Conservation (phyloP, 495 filamentous ascomycete genomes). For the Penicillium parvum region DNA sequence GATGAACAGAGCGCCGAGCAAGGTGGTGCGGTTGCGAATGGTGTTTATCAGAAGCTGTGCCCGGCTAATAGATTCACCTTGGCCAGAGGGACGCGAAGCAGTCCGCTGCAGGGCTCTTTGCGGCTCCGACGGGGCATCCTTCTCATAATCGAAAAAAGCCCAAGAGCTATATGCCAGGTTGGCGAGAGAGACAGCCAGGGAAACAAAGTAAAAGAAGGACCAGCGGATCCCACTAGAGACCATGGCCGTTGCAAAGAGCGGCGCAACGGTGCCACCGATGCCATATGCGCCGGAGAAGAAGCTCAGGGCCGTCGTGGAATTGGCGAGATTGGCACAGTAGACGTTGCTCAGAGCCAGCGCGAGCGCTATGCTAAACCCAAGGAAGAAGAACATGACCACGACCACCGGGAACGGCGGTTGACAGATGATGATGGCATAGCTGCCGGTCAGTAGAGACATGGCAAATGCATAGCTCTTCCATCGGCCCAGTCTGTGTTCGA, state of each 20-base stretch:
- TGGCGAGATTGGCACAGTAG: conserved; percentile 65
- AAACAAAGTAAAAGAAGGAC: conserved; percentile 30
- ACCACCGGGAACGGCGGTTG: conserved; percentile 66
- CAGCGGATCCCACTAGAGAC: conserved; percentile 31
- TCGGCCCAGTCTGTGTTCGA: conserved; percentile 55
- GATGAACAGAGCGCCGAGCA: conserved; percentile 71
- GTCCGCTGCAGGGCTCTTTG: conserved; percentile 32
- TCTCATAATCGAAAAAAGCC: conserved; percentile 53
- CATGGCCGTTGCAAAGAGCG: conserved; percentile 65
- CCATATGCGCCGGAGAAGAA: conserved; percentile 67
- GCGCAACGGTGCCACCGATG: conserved; percentile 63
- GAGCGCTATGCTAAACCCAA: conserved; percentile 63
- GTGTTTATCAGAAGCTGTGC: conserved; percentile 50
- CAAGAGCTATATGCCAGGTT: conserved; percentile 48
- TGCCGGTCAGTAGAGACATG: conserved; percentile 44
- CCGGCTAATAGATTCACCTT: conserved; percentile 60
- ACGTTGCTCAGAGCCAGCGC: conserved; percentile 70
- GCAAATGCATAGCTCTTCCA: conserved; percentile 56
- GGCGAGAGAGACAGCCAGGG: conserved; percentile 36
- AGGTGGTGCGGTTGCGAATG: conserved; percentile 55
- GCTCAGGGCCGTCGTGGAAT: conserved; percentile 59
- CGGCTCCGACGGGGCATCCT: conserved; percentile 37
- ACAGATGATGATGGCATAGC: conserved; percentile 60
- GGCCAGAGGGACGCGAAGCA: conserved; percentile 23
- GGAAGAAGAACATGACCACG: conserved; percentile 58